Base-by-base conservation (phyloP, 2,329 filamentous ascomycete species). In the Pseudogymnoascus sp. region DNA sequence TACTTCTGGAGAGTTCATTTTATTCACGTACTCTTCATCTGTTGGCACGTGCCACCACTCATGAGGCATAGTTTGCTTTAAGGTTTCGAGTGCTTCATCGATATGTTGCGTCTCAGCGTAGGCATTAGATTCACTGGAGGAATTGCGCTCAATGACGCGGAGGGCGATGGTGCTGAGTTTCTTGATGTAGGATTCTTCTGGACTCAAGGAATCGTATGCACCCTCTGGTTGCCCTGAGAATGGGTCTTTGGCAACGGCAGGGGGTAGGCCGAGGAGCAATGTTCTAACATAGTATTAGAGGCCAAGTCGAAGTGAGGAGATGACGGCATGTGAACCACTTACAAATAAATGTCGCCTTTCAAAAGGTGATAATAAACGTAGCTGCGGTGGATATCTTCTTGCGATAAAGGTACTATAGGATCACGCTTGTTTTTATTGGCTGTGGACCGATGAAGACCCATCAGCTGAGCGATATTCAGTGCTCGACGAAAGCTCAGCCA, bases 401-500 rank as follows among this genome's bases (percentile, higher is more conserved):
- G n/a, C 5, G 45, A 18, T 52, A 52, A 18, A 52, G 45, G 45
- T 13, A 52, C 0, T 30, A 26, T 5, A 33, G 26, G 28, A 33
- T 52, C 26, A 19, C 26, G 26, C 45, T 52, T 52, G 26, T 13
- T 30, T 52, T 52, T 41, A 41, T 41, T 52, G n/a, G 45, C 56
- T n/a, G 71, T 70, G 61, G 78, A 74, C 12, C 79, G 70, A 3
- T 79, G 77, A 70, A 82, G 76, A 28, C 79, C 74, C 57, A 77
- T 65, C 62, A 77, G 67, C 65, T 81, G 79, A 0, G 75, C 79
- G 34, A 82, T 71, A 48, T 73, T 75, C 33, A 83, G 68, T 3
- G 78, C 77, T 4, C 79, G 73, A 0, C 81, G 74, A 34, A 71
- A 71, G 0, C 71, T 68, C 3, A 80, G 63, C 76, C 77, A 81